phyloP scores from a whole-genome alignment of 345 rosid species.

The Dipteronia sinensis region DNA sequence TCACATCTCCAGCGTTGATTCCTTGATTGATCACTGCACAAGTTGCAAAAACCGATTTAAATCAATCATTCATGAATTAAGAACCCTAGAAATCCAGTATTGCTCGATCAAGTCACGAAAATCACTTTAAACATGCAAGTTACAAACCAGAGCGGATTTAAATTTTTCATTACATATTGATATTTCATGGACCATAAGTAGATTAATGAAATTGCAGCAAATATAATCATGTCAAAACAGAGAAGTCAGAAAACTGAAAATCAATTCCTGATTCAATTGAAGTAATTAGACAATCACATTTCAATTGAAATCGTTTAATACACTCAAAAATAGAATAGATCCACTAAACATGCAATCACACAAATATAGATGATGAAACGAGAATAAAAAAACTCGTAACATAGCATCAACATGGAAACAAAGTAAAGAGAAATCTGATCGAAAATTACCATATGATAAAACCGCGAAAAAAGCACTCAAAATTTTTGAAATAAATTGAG shows the following conservation, averaged over 20 bases:
- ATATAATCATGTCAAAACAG: not conserved
- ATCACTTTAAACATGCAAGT: not conserved
- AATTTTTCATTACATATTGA: not conserved
- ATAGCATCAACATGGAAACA: not conserved
- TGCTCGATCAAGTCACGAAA: not conserved
- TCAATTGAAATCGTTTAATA: not conserved
- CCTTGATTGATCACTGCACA: conserved; percentile 73
- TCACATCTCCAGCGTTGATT: conserved; percentile 90
- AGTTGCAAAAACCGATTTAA: conserved; percentile 7
- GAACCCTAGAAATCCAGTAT: not conserved
- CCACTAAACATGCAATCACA: not conserved
- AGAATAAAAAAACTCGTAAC: not conserved
- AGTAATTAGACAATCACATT: not conserved
- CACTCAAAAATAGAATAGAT: not conserved
- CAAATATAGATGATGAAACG: not conserved
- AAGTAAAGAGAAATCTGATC: not conserved
- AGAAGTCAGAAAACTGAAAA: not conserved
- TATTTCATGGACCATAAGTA: not conserved
- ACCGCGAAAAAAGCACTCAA: too few species aligned
- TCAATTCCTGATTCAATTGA: not conserved
- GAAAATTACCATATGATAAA: not conserved
- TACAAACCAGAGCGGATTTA: not conserved
- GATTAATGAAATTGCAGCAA: not conserved
- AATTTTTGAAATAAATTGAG: not conserved
- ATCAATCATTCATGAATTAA: not conserved